Conservation (phyloP, 495 filamentous ascomycete species). For the Aspergillus mulundensis region DNA sequence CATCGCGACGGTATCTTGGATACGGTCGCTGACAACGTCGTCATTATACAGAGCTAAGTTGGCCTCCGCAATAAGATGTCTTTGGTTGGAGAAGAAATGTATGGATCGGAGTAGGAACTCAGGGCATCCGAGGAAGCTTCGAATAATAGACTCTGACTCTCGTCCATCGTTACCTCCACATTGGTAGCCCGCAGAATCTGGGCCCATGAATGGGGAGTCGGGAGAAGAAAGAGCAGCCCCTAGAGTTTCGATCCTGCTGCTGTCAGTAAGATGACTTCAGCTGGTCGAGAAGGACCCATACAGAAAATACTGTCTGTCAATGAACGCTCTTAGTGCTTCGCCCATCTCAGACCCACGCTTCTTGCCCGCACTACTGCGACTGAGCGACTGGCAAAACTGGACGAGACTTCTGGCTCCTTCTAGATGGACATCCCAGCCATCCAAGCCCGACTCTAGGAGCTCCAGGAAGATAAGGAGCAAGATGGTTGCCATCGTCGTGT, state of each 20-base stretch:
- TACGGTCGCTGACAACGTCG: too few relatives aligned
- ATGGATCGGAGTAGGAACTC: constrained; percentile 19
- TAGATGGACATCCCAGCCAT: constrained; percentile 53
- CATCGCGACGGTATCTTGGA: neutral
- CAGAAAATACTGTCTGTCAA: too few relatives aligned
- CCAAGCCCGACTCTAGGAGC: constrained; percentile 52
- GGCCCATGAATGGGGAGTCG: too few relatives aligned
- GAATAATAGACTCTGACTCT: constrained; percentile 17
- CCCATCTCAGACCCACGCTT: too few relatives aligned
- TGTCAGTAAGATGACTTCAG: too few relatives aligned
- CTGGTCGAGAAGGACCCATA: too few relatives aligned
- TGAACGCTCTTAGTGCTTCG: too few relatives aligned
- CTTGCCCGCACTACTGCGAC: neutral
- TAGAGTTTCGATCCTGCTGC: too few relatives aligned
- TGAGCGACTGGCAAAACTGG: constrained; percentile 1
- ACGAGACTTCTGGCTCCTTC: constrained; percentile 33
- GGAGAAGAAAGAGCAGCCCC: too few relatives aligned
- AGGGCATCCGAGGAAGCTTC: constrained; percentile 27
- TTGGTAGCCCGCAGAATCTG: neutral
- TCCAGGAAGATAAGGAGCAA: constrained; percentile 57
- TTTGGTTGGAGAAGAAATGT: constrained; percentile 19
- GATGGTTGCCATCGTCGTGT: constrained; percentile 45
- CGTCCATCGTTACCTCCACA: too few relatives aligned
- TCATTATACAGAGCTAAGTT: too few relatives aligned
- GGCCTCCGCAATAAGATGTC: constrained; percentile 8